Conservation (phyloP, 331 rosid species). For the Spiraea crenata region DNA sequence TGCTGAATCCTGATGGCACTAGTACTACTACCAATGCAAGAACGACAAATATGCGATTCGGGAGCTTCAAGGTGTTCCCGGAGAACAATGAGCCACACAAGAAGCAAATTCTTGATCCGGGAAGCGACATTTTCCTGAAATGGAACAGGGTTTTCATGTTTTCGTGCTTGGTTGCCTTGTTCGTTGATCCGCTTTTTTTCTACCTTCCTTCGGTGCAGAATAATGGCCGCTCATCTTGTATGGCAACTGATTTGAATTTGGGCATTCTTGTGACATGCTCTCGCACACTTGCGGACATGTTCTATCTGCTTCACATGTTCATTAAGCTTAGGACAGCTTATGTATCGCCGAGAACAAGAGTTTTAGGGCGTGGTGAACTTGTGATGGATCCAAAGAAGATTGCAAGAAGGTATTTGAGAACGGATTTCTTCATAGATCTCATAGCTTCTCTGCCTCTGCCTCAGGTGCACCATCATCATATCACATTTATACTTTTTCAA, state of each 20-base stretch:
- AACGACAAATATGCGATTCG: conserved; percentile 28
- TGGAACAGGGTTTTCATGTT: conserved; percentile 74
- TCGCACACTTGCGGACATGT: conserved; percentile 72
- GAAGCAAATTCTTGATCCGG: conserved; percentile 76
- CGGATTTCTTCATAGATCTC: conserved; percentile 75
- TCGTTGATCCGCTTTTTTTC: conserved; percentile 85
- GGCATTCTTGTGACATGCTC: conserved; percentile 71
- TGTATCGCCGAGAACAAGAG: conserved; percentile 77
- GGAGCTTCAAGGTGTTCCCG: conserved; percentile 48
- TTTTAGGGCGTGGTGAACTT: conserved; percentile 88
- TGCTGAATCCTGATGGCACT: conserved; percentile 35
- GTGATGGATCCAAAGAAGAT: conserved; percentile 70
- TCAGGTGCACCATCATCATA: conserved; percentile 51
- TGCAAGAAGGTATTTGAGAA: conserved; percentile 57
- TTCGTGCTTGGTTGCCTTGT: conserved; percentile 68
- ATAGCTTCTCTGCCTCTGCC: conserved; percentile 87
- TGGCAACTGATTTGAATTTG: conserved; percentile 67
- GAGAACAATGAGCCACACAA: conserved; percentile 44
- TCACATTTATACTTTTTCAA: background rate
- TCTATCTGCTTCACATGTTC: conserved; percentile 63
- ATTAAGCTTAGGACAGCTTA: conserved; percentile 83
- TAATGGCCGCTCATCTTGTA: conserved; percentile 46
- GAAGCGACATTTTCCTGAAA: conserved; percentile 63
- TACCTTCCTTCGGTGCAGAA: conserved; percentile 62
- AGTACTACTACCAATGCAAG: conserved; percentile 13